Conservation (phyloP, 305 asterid genomes). For the Andrographis paniculata region DNA sequence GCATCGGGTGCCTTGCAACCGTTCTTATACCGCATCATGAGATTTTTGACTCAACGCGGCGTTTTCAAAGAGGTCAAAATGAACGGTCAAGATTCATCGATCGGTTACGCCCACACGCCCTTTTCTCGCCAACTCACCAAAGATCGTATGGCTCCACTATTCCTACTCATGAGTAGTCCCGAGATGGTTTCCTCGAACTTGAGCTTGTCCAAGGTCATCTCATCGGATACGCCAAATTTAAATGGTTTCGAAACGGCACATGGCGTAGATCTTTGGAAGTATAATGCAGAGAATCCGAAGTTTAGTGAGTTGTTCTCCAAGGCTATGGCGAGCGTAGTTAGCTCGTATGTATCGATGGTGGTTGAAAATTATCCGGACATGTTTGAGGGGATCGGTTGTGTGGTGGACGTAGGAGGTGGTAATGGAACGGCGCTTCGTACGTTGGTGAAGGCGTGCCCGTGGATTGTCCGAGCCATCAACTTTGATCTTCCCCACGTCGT, state of each 20-base stretch:
- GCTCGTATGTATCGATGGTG: neutral
- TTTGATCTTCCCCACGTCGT: no score
- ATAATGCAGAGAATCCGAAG: neutral
- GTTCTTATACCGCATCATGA: conserved; percentile 30
- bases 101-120: conserved; percentile 27
- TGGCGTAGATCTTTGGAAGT: neutral
- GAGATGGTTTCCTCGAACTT: conserved; percentile 12
- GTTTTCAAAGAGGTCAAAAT: conserved; percentile 22
- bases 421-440: neutral
- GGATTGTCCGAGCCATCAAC: neutral
- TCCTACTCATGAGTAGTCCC: conserved; percentile 4
- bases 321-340: neutral
- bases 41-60: conserved; percentile 25
- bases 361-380: neutral
- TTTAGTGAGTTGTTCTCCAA: neutral
- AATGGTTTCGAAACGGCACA: neutral
- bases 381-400: neutral
- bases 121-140: conserved; percentile 25
- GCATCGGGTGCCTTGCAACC: neutral
- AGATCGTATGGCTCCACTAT: conserved; percentile 27
- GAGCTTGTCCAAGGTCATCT: neutral
- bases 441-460: neutral
- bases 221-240: neutral
- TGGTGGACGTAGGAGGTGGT: neutral
- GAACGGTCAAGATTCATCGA: neutral